These are phyloP conservation scores for Fusarium sp. DNA, from an alignment of 2,329 filamentous ascomycete species.

Conservation along the genomic window DNA sequence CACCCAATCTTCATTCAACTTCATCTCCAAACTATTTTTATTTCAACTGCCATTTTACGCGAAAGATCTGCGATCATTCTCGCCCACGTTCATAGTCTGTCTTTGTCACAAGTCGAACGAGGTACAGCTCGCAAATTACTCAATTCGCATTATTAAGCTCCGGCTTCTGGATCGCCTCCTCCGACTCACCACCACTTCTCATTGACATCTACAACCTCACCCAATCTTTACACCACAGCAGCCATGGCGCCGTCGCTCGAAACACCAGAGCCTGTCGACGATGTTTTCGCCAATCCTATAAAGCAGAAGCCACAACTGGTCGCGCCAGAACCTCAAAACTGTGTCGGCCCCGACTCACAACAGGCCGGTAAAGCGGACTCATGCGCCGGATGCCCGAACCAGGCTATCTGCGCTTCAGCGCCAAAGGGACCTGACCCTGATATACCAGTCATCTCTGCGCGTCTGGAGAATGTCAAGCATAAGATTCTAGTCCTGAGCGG, in stretches of 20 bases:
- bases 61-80: not conserved
- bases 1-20: not conserved
- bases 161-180: constrained; percentile 35
- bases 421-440: constrained; percentile 97
- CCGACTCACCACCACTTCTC: not conserved
- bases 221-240: not conserved
- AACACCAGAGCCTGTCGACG: constrained; percentile 72
- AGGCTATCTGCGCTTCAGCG: constrained; percentile 91
- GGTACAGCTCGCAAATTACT: not conserved
- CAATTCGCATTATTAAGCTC: constrained; percentile 41
- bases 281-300: constrained; percentile 80
- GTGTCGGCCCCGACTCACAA: constrained; percentile 87
- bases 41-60: not conserved
- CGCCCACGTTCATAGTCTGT: not conserved
- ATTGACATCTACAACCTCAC: not conserved
- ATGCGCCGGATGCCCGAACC: constrained; percentile 95
- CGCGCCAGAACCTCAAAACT: constrained; percentile 96
- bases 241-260: constrained; percentile 85
- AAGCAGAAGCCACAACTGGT: constrained; percentile 86
- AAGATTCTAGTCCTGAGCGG: constrained; percentile 94
- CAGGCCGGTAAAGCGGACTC: constrained; percentile 79
- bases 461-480: constrained; percentile 84
- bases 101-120: not conserved
- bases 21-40: not conserved
- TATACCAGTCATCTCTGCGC: constrained; percentile 86